phyloP scores from a whole-genome alignment of 768 basidiomycete species.

The Podaxis sp. region DNA sequence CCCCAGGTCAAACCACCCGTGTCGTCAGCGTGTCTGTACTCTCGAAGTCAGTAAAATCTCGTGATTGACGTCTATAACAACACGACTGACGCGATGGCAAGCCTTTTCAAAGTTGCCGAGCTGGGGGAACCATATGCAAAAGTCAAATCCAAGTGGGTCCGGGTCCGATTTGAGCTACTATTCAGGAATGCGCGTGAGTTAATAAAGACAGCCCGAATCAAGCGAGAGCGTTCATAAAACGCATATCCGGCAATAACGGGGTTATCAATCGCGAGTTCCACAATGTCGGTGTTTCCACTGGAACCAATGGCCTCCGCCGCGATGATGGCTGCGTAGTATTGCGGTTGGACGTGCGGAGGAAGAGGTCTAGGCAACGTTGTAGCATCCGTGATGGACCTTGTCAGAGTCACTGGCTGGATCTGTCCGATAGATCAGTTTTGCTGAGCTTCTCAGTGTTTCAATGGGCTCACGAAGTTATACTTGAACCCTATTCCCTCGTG shows the following conservation, averaged over 20 bases:
- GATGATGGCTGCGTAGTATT: slow-evolving; percentile 66
- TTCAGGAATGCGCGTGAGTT: slow-evolving; percentile 54
- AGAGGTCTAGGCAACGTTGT: slow-evolving; percentile 46
- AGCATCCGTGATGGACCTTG: slow-evolving; percentile 57
- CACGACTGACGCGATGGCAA: slow-evolving; percentile 43
- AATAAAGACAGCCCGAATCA: slow-evolving; percentile 56
- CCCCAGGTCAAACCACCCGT: slow-evolving; percentile 54
- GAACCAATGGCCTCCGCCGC: slow-evolving; percentile 56
- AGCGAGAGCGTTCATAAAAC: slow-evolving; percentile 45
- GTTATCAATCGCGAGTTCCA: slow-evolving; percentile 51
- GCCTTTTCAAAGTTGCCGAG: slow-evolving; percentile 45
- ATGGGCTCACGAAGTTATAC: slow-evolving; percentile 53
- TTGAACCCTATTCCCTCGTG: slow-evolving; percentile 73
- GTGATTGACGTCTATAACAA: not conserved
- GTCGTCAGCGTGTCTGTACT: slow-evolving; percentile 46
- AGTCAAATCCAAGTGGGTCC: slow-evolving; percentile 41
- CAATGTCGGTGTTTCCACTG: slow-evolving; percentile 37
- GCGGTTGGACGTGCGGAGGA: slow-evolving; percentile 61
- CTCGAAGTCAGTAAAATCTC: not conserved
- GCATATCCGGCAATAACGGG: slow-evolving; percentile 58
- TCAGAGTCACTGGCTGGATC: slow-evolving; percentile 65
- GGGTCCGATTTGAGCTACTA: slow-evolving; percentile 35
- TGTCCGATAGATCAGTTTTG: slow-evolving; percentile 22
- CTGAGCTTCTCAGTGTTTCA: not conserved
- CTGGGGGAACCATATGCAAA: slow-evolving; percentile 33